Evolutionary conservation across 208 protist genomes (phyloP), one percentile per base, ranked within the genome.

Genomic region (Trypanosoma boissoni): DNA sequence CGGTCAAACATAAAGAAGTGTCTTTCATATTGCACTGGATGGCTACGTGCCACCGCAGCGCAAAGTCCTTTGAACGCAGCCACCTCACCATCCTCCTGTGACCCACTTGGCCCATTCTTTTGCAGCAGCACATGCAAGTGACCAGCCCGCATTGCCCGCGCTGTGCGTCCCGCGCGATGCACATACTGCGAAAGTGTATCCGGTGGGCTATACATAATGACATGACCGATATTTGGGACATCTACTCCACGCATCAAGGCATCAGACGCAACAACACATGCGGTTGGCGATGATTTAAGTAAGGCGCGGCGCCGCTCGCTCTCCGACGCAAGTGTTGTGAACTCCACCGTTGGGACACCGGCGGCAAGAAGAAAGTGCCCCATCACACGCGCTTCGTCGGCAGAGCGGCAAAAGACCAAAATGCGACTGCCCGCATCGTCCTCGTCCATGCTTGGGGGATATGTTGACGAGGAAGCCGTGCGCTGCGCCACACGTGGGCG

Each of bases 131-230:
- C 51, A 66, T 95, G 81, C 23, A 92, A 46, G 45, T 92, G 86
- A 2, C 89, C 89, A 0, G 69, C 71, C 8, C 82, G 75, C 82
- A 91, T 83, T 18, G 98, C 98, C 39, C 97, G 83, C 3, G 96
- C 97, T 24, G 97, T 99, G 36, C 97, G 88, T 6, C 97, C 97
- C 2, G 96, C 88, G 20, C 97, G 83, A 59, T 99, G 97, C 31
- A 99, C 94, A 64, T 98, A 98, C 69, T 98, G 94, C 53, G 98
- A 94, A 9, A 96, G 53, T 18, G 78, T 81, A 23, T 80, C 74
- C 0, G 91, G 93, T 4, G 86, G 64, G 62, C 91, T 83, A 76
- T 96, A 96, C 77, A 94, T 95, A 54, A 97, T 84, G 27, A 97
- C 90, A 58, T 89, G 84, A 0, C 80, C 83, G 0, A 96, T 78